Evolutionary conservation across 2,329 filamentous ascomycete genomes (phyloP).

Genomic region (Neofusicoccum kwambonambiense): DNA sequence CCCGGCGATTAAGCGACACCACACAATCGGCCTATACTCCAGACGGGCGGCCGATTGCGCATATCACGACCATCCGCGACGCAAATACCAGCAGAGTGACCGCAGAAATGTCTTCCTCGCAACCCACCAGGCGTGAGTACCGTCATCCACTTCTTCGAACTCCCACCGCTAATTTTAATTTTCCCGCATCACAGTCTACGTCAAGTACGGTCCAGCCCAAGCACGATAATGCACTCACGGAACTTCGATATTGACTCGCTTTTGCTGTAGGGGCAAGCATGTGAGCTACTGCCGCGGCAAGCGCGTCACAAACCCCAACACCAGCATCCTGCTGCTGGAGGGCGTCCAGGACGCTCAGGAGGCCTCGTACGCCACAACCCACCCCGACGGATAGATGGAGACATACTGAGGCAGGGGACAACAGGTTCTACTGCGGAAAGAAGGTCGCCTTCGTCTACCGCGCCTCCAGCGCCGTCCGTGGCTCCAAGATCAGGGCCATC

Average conservation of each 20-base stretch:
- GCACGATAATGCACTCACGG: background rate
- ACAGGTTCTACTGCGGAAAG: slow-evolving; percentile 94
- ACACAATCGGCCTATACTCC: background rate
- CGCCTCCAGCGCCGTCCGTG: slow-evolving; percentile 88
- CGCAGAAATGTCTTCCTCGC: slow-evolving; percentile 12
- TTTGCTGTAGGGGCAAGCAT: slow-evolving; percentile 77
- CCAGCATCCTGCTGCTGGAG: slow-evolving; percentile 96
- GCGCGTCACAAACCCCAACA: slow-evolving; percentile 86
- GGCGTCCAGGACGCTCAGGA: slow-evolving; percentile 88
- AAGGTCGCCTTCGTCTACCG: slow-evolving; percentile 99
- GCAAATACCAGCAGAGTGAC: slow-evolving; percentile 12
- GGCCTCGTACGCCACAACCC: slow-evolving; percentile 63
- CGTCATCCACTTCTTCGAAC: background rate
- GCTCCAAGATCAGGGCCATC: slow-evolving; percentile 97
- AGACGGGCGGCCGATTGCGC: background rate
- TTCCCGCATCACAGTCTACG: slow-evolving; percentile 4
- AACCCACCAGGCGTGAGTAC: slow-evolving; percentile 13
- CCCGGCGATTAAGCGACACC: slow-evolving; percentile 6
- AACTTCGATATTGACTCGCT: background rate
- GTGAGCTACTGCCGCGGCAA: slow-evolving; percentile 96
- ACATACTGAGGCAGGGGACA: background rate
- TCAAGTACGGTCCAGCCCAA: slow-evolving; percentile 8
- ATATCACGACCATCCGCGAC: slow-evolving; percentile 8
- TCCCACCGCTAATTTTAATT: background rate
- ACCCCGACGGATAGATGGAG: background rate